Base-by-base conservation (phyloP, 1,284 basidiomycete species). In the Ustilago tritici region DNA sequence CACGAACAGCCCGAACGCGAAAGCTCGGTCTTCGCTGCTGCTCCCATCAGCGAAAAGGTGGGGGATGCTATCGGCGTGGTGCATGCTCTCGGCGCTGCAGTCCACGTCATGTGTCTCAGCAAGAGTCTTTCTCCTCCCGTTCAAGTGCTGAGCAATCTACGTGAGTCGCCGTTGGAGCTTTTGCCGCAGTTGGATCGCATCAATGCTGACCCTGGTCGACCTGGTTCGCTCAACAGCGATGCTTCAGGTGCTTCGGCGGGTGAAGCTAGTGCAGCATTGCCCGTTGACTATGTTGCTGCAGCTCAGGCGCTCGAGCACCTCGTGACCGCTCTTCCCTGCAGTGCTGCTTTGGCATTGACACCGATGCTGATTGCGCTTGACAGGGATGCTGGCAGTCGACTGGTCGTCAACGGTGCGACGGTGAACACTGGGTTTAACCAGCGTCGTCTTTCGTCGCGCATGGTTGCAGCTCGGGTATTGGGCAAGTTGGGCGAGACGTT, bases 341-440 rank as follows among this genome's bases (percentile, higher is more conserved):
- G 92, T 31, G 92, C 92, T 1, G 83, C 96, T 41, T 86, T 95
- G 23, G 91, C 92, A 0, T 92, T 93, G 35, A 88, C 94, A 38
- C 95, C 95, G 1, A 95, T 96, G 92, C 87, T 98, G 43, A 84
- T 94, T 36, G 91, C 93, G 0, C 87, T 98, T 46, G 91, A 94
- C 77, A 86, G 84, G 7, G 90, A 90, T 41, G 89, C 90, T 2
- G 85, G 86, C 7, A 74, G 87, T 81, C 78, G 87, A 82, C 65
- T 89, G 43, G 82, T 89, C 2, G 69, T 70, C 34, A 61, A 78
- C 41, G 76, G 71, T 14, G 61, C 59, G 14, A 49, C 86, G 55
- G 35, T 35, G 52, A 61, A 57, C 41, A 66, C 73, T 3, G 70
- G 63, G 8, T 54, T 75, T 15, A 68, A 76, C 34, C 70, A 80